Conservation (phyloP, 2,329 filamentous ascomycete genomes). For the Tetracladium maxilliforme region DNA sequence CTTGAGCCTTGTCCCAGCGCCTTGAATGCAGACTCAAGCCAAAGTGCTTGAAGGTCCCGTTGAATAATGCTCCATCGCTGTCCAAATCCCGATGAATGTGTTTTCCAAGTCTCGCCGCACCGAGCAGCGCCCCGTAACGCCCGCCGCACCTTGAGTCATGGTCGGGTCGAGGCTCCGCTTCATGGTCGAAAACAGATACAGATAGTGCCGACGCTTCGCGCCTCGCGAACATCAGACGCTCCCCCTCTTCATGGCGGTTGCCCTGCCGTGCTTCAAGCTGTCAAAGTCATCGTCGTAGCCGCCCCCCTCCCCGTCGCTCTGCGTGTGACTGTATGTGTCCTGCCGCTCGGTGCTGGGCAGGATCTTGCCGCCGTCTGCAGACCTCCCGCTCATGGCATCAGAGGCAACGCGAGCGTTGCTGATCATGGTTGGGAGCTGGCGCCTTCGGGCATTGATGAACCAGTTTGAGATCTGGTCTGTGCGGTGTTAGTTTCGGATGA, state of each 20-base stretch:
- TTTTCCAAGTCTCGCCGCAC: too few species aligned
- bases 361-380: slow-evolving; percentile 9
- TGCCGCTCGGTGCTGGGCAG: slow-evolving; percentile 3
- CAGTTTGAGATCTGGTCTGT: slow-evolving; percentile 62
- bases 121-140: too few species aligned
- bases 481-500: slow-evolving; percentile 3
- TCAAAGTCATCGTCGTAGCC: slow-evolving; percentile 25
- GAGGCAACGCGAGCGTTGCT: slow-evolving; percentile 35
- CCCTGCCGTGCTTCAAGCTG: neutral
- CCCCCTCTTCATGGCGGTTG: neutral
- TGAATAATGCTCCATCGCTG: too few species aligned
- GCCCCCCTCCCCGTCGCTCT: slow-evolving; percentile 32
- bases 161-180: too few species aligned
- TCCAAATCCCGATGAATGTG: too few species aligned
- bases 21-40: too few species aligned
- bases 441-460: slow-evolving; percentile 65
- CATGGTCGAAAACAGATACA: too few species aligned
- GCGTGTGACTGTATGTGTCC: neutral
- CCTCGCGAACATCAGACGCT: slow-evolving; percentile 1
- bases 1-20: too few species aligned
- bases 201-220: too few species aligned
- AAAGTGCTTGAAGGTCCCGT: too few species aligned
- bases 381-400: slow-evolving; percentile 9
- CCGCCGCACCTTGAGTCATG: too few species aligned
- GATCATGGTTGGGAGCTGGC: slow-evolving; percentile 46